Conservation (phyloP, 2,329 filamentous ascomycete species). For the Pestalotiopsis fici region DNA sequence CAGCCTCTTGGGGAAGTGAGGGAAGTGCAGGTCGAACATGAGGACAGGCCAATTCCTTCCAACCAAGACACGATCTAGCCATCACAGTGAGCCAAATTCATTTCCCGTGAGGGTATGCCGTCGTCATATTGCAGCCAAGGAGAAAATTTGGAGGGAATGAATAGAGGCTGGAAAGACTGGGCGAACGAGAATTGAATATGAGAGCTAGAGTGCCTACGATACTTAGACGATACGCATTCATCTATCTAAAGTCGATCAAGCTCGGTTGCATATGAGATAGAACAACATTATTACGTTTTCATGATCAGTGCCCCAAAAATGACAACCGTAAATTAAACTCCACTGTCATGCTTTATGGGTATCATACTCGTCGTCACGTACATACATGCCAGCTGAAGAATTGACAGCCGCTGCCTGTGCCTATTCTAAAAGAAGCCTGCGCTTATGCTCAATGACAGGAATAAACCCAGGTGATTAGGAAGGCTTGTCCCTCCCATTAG, state of each 20-base stretch:
- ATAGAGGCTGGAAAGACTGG: background rate
- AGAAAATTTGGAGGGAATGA: background rate
- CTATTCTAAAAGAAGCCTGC: background rate
- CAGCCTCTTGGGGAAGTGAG: background rate
- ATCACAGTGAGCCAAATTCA: background rate
- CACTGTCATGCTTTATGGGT: background rate
- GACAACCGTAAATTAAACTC: background rate
- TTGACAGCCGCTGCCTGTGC: background rate
- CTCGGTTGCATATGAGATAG: background rate
- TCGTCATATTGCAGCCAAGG: background rate
- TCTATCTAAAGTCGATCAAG: background rate
- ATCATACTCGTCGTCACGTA: background rate
- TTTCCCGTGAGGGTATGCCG: background rate
- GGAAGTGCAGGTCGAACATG: background rate
- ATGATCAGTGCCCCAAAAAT: background rate
- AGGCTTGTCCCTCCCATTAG: background rate
- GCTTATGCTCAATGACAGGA: background rate
- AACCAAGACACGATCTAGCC: background rate
- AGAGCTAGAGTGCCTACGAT: background rate
- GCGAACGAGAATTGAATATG: conserved; percentile 1
- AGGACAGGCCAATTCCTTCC: background rate
- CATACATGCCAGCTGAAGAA: background rate
- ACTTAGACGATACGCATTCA: background rate
- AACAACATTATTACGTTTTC: background rate
- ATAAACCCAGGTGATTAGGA: background rate